Evolutionary conservation across 768 basidiomycete genomes (phyloP), one percentile per base, ranked within the genome.

Genomic region (Brasilioporus rufonigricans): DNA sequence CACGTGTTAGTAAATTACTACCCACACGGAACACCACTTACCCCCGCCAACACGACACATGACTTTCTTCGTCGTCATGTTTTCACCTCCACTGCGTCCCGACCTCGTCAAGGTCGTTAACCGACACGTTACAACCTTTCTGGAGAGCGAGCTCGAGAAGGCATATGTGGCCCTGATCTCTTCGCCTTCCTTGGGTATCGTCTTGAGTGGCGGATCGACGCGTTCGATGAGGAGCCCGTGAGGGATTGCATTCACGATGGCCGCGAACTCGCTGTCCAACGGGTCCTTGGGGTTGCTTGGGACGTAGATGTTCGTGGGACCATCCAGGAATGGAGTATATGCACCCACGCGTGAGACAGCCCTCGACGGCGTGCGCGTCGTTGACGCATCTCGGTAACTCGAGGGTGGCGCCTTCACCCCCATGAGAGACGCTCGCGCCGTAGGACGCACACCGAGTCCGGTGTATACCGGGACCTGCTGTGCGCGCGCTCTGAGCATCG

Each of bases 11-110:
- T 14, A 50, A 36, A 38, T n/a, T 3, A 5, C 3, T 24, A 19
- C 6, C 16, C 0, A 9, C 13, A 41, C 14, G 27, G 50, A 48
- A 50, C 32, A n/a, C 40, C 7, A 76, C 84, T 65, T 60, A 86
- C 90, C 90, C 71, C 89, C 91, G 44, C 92, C 92, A 57, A 94
- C 87, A 56, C 92, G 85, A 73, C 88, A 91, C 87, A 95, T 89
- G 29, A 94, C 92, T 72, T 92, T 94, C 82, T 88, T 91, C 61
- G 77, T 76, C 60, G 73, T 79, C 44, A 73, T 74, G 48, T 57
- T 51, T 60, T 72, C 64, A 52, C 77, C 76, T 46, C 76, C 69
- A 33, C 71, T 65, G 21, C 70, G 75, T 65, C 76, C 78, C 12
- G 80, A 73, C 45, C 92, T 81, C 50, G 84, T 82, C 66, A 91